phyloP scores from a whole-genome alignment of 352 stramenopile genomes.

The Phytophthora megakarya region DNA sequence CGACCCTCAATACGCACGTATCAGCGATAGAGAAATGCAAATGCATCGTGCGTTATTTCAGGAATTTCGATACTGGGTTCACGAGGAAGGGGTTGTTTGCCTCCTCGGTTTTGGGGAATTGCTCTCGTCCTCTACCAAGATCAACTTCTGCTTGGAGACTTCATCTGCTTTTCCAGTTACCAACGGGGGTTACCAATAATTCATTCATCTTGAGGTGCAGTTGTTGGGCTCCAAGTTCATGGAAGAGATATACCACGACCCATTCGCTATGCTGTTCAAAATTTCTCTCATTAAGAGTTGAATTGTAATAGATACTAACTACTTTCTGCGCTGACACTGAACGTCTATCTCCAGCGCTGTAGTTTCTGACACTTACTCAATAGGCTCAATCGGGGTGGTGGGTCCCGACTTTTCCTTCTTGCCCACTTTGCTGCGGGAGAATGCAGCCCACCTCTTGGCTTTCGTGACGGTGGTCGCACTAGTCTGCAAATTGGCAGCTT shows the following conservation, averaged over 20 bases:
- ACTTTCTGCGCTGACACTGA: conserved; percentile 12
- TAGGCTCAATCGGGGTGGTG: conserved; percentile 32
- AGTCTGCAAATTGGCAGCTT: conserved; percentile 17
- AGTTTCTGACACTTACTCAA: conserved; percentile 31
- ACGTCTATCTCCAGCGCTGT: conserved; percentile 20
- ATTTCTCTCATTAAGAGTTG: conserved; percentile 27
- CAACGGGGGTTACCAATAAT: no score
- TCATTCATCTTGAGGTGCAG: no score
- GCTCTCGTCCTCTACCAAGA: no score
- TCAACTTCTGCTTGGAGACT: no score
- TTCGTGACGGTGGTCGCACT: conserved; percentile 32
- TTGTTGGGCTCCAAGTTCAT: no score
- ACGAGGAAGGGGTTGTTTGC: no score
- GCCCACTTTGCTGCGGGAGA: conserved; percentile 26
- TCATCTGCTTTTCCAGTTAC: no score
- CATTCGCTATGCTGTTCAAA: conserved; percentile 15
- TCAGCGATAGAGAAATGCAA: conserved; percentile 10
- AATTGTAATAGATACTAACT: conserved; percentile 42
- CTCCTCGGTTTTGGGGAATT: no score
- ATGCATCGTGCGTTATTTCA: no score
- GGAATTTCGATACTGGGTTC: no score
- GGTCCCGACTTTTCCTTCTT: conserved; percentile 21
- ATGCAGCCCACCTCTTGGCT: conserved; percentile 39
- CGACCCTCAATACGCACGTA: not conserved
- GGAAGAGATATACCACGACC: no score